These are phyloP conservation scores for Pisolithus orientalis DNA, from an alignment of 768 basidiomycete species.

Conservation along the genomic window DNA sequence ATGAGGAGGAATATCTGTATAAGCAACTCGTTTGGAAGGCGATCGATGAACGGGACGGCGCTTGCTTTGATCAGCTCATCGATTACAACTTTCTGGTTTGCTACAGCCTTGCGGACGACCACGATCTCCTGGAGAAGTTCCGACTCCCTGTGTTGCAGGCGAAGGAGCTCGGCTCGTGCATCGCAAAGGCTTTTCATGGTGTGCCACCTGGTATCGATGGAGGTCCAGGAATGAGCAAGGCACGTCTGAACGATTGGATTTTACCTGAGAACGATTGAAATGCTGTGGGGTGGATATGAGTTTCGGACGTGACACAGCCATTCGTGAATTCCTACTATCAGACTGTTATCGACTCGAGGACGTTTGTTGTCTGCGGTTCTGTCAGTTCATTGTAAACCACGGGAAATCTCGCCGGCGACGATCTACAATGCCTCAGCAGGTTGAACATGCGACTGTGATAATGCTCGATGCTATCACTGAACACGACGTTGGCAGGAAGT, in stretches of 20 bases:
- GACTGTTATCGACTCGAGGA: too few relatives aligned
- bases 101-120: not conserved
- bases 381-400: too few relatives aligned
- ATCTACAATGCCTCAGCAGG: conserved; percentile 40
- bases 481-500: conserved; percentile 40
- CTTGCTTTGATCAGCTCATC: not conserved
- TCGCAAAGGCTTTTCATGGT: not conserved
- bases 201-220: too few relatives aligned
- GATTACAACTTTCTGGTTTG: not conserved
- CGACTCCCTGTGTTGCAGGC: not conserved
- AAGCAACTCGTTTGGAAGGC: not conserved
- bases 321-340: too few relatives aligned
- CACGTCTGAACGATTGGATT: too few relatives aligned
- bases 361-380: too few relatives aligned
- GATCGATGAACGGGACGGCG: not conserved
- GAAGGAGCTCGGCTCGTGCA: not conserved
- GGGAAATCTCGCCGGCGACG: not conserved
- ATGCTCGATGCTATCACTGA: conserved; percentile 36
- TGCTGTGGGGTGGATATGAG: too few relatives aligned
- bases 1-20: not conserved
- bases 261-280: too few relatives aligned
- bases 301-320: too few relatives aligned
- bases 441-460: conserved; percentile 40
- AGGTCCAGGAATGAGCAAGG: too few relatives aligned
- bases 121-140: not conserved